A percentile compares a stretch with the other conserved stretches of the same genome.
These are phyloP conservation scores for Epichloe coenophiala DNA, from an alignment of 2,329 filamentous ascomycete species.

Conservation along the genomic window DNA sequence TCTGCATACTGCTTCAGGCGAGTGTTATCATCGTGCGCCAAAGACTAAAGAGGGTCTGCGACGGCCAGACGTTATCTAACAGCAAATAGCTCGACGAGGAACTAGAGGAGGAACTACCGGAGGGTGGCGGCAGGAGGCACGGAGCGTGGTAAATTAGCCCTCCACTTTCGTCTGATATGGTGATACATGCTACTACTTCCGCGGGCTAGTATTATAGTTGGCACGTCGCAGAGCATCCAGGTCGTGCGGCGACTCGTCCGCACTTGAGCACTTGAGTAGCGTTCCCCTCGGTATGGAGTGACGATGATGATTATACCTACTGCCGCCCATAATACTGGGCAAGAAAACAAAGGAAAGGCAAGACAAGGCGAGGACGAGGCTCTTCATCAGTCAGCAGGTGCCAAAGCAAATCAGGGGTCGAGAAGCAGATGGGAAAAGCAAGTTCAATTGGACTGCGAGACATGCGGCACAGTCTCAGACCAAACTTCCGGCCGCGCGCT, in stretches of 20 bases:
- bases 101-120: no score
- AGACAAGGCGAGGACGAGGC: no score
- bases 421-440: not conserved
- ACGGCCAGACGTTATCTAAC: no score
- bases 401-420: no score
- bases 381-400: no score
- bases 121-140: not conserved
- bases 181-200: not conserved
- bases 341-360: not conserved
- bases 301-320: not conserved
- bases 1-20: not conserved
- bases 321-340: not conserved
- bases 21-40: not conserved
- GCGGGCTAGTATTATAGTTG: not conserved
- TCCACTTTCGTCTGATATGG: not conserved
- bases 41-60: no score
- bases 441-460: constrained; percentile 2
- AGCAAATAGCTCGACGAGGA: no score
- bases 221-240: not conserved
- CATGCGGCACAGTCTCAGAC: not conserved
- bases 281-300: not conserved
- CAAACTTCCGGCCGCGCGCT: no score
- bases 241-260: no score
- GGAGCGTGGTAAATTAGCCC: not conserved
- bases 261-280: no score